These are phyloP conservation scores for Dactylellina haptotyla DNA, from an alignment of 2,329 filamentous ascomycete species.

Conservation along the genomic window DNA sequence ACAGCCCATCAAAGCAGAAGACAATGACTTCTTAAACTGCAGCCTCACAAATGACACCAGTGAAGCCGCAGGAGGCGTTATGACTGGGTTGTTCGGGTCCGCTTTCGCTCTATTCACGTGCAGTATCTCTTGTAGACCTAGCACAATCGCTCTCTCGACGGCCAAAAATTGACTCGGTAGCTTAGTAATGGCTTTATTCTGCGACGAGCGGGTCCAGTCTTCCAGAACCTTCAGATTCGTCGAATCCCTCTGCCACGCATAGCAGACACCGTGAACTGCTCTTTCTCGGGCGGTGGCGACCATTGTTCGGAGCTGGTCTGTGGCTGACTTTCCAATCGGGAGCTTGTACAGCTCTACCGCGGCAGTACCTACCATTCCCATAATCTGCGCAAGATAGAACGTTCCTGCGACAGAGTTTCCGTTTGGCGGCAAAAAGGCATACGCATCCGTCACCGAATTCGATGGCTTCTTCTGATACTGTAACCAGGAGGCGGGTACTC, in stretches of 20 bases:
- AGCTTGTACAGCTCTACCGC: slow-evolving; percentile 47
- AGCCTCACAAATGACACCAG: slow-evolving; percentile 88
- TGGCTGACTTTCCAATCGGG: slow-evolving; percentile 70
- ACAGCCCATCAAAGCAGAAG: slow-evolving; percentile 93
- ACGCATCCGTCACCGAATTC: slow-evolving; percentile 54
- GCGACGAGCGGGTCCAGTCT: slow-evolving; percentile 86
- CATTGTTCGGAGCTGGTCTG: slow-evolving; percentile 78
- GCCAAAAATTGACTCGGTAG: slow-evolving; percentile 88
- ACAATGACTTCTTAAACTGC: slow-evolving; percentile 92
- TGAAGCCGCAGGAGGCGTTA: slow-evolving; percentile 88
- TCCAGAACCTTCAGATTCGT: slow-evolving; percentile 92
- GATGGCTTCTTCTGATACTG: slow-evolving; percentile 24
- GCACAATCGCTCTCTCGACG: slow-evolving; percentile 83
- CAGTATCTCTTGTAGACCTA: slow-evolving; percentile 91
- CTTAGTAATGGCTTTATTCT: slow-evolving; percentile 85
- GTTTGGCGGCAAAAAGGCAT: slow-evolving; percentile 87
- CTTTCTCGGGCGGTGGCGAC: slow-evolving; percentile 84
- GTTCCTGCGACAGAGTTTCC: slow-evolving; percentile 84
- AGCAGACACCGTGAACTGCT: slow-evolving; percentile 83
- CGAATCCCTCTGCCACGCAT: slow-evolving; percentile 91
- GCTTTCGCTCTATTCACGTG: slow-evolving; percentile 88
- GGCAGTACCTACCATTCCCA: slow-evolving; percentile 79
- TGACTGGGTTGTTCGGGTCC: slow-evolving; percentile 77
- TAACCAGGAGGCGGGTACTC: slow-evolving; percentile 63
- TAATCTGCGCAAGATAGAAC: slow-evolving; percentile 87